Evolutionary conservation across 257 asterid genomes (phyloP).

Genomic region (Fraxinus quadrangulata): DNA sequence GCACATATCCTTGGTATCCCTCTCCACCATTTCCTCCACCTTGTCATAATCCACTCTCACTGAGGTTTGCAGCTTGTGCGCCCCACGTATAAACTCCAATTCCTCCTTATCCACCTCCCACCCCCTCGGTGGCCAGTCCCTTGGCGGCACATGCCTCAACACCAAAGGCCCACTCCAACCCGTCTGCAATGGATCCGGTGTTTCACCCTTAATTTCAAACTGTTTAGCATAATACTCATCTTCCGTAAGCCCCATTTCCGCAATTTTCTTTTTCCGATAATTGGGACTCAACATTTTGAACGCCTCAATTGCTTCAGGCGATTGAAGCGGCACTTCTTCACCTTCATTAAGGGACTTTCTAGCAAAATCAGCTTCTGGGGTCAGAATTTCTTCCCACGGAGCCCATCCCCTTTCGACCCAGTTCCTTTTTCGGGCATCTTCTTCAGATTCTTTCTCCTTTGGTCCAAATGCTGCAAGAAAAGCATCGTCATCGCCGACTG

Average conservation of each 20-base stretch:
- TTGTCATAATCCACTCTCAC: conserved; percentile 61
- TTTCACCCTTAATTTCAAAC: conserved; percentile 86
- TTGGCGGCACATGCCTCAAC: conserved; percentile 71
- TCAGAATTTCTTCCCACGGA: conserved; percentile 95
- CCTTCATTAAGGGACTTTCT: conserved; percentile 87
- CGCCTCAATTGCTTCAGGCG: conserved; percentile 86
- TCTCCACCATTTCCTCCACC: conserved; percentile 55
- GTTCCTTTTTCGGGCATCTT: conserved; percentile 77
- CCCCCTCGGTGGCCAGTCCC: conserved; percentile 98
- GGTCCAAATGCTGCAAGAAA: conserved; percentile 70
- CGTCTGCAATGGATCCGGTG: conserved; percentile 70
- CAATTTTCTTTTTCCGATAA: conserved; percentile 58
- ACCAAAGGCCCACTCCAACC: conserved; percentile 81
- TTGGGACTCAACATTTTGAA: conserved; percentile 77
- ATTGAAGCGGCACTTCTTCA: conserved; percentile 86
- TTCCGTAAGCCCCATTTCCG: conserved; percentile 81
- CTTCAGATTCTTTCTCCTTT: conserved; percentile 82
- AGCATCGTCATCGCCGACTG: conserved; percentile 79
- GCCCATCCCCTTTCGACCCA: conserved; percentile 99
- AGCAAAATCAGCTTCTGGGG: conserved; percentile 89
- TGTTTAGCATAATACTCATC: conserved; percentile 86
- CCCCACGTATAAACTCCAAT: conserved; percentile 83
- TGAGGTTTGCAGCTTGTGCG: conserved; percentile 56
- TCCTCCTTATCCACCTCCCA: conserved; percentile 86
- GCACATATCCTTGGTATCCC: conserved; percentile 51